phyloP scores from a whole-genome alignment of 2,329 filamentous ascomycete species.

The Tolypocladium capitatum region DNA sequence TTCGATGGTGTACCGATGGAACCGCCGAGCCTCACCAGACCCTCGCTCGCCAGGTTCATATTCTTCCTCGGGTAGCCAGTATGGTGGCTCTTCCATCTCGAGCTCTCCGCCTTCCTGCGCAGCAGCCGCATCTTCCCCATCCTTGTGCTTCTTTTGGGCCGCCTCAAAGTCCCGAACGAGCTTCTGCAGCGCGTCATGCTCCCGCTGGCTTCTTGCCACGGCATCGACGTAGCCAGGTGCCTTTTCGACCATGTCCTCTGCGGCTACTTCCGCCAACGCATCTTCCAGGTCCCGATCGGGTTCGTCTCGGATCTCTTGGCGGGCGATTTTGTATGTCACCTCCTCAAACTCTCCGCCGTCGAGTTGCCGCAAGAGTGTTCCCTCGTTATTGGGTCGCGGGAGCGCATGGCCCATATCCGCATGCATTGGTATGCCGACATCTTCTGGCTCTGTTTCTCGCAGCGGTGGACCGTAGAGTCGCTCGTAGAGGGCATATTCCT shows the following conservation, averaged over 20 bases:
- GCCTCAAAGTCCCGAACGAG: constrained; percentile 45
- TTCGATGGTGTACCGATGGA: constrained; percentile 60
- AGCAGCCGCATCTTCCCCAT: constrained; percentile 14
- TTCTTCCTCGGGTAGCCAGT: constrained; percentile 19
- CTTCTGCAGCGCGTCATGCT: constrained; percentile 39
- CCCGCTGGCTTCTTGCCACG: constrained; percentile 39
- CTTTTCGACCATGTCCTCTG: constrained; percentile 14
- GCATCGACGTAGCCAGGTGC: constrained; percentile 28
- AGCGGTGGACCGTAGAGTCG: constrained; percentile 69
- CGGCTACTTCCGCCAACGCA: constrained; percentile 5
- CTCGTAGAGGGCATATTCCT: constrained; percentile 65
- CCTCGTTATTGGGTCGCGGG: constrained; percentile 18
- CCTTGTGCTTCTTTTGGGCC: constrained; percentile 22
- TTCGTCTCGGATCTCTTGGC: constrained; percentile 2
- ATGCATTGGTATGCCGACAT: constrained; percentile 36
- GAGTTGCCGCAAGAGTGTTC: constrained; percentile 38
- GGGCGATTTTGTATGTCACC: constrained; percentile 32
- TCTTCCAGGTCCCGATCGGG: constrained; percentile 2
- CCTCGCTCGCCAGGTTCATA: constrained; percentile 19
- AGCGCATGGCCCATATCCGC: constrained; percentile 19
- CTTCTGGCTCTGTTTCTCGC: constrained; percentile 44
- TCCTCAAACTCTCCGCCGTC: constrained; percentile 49
- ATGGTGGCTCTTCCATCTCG: constrained; percentile 12
- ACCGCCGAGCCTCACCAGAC: constrained; percentile 28
- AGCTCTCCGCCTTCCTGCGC: constrained; percentile 8